Evolutionary conservation across 192 early-diverging fungal genomes (phyloP), one percentile per base, ranked within the genome.

Genomic region (Podila clonocystis): DNA sequence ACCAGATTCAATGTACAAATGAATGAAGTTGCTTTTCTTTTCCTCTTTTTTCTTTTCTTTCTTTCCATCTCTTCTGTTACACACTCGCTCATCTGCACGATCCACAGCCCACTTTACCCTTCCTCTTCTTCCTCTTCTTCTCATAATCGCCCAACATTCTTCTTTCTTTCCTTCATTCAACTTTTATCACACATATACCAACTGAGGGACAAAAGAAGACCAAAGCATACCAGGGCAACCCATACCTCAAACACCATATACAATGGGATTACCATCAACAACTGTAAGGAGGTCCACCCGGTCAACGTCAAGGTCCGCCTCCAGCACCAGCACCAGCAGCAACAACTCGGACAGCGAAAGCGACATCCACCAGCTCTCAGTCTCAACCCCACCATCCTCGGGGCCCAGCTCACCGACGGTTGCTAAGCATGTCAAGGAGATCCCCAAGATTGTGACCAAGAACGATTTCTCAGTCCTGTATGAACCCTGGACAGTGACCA

Each of bases 401-500:
- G 48, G 55, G 22, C 29, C 41, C 19, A 22, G 55, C 17, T 17
- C 65, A 0, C 49, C 74, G 5, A 34, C 45, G 28, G 63, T 69
- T 6, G 67, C 62, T 34, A 75, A 75, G 65, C 74, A 75, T 60
- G 33, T 69, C 50, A 63, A 75, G 28, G 66, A 65, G 67, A 69
- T 75, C 19, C 74, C 74, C 17, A 68, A 75, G 57, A 65, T 75
- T 38, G 33, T 49, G 20, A 65, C 74, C 55, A 75, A 65, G 41
- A 69, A 68, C 52, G 74, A 75, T 31, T 75, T 75, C 28, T 75
- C 74, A 0, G 67, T 75, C 7, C 34, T 75, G 28, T 58, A 80
- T 12, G 83, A 85, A 33, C 80, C 82, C 22, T 74, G 77, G 59
- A 85, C 85, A 4, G 15, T 59, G 28, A 52, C 57, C 22, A 88